A percentile compares a stretch with the other conserved stretches of the same genome.
Conservation (phyloP, 1,284 basidiomycete species). For the Stygiomarasmius scandens region DNA sequence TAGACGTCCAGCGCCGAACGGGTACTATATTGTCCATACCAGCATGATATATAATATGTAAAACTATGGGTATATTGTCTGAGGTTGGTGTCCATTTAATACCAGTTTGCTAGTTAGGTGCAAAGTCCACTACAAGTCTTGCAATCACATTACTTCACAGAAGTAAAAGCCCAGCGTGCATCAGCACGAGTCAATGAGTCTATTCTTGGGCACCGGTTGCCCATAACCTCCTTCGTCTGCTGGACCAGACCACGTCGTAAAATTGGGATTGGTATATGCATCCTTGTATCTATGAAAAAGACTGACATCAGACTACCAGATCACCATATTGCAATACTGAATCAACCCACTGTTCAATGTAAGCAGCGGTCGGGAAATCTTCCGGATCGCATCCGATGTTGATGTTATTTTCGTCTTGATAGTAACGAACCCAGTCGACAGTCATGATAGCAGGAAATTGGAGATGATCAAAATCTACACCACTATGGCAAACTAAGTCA, state of each 20-base stretch:
- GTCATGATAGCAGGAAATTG: constrained; percentile 58
- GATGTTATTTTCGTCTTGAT: constrained; percentile 55
- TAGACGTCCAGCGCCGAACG: no score
- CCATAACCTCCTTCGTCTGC: constrained; percentile 35
- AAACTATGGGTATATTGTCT: no score
- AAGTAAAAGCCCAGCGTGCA: background rate
- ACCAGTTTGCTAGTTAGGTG: no score
- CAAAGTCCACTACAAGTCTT: no score
- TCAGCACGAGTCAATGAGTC: constrained; percentile 26
- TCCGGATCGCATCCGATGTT: constrained; percentile 74
- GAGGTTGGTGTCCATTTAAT: no score
- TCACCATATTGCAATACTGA: background rate
- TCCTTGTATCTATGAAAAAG: constrained; percentile 31
- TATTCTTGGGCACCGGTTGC: constrained; percentile 24
- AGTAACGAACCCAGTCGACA: constrained; percentile 75
- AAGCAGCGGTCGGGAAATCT: constrained; percentile 63
- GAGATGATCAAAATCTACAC: constrained; percentile 53
- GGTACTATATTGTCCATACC: no score
- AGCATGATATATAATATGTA: no score
- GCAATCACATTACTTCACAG: background rate
- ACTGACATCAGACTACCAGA: background rate
- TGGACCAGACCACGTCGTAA: constrained; percentile 35
- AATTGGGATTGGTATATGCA: constrained; percentile 36
- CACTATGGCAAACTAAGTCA: constrained; percentile 46
- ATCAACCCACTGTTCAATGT: constrained; percentile 54